These are phyloP conservation scores for Orbilia oligospora DNA, from an alignment of 2,329 filamentous ascomycete genomes.

Conservation along the genomic window DNA sequence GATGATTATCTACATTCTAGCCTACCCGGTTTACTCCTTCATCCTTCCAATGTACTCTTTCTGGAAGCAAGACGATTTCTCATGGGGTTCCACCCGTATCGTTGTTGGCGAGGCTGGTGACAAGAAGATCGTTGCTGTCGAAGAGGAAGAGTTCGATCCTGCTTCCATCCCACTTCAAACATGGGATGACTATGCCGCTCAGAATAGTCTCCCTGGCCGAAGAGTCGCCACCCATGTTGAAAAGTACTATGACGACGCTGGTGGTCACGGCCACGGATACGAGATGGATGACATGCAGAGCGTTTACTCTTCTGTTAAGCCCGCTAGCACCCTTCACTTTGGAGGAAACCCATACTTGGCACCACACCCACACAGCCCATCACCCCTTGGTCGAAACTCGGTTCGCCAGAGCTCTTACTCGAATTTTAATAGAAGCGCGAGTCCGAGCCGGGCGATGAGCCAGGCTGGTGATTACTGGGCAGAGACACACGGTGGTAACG, in stretches of 20 bases:
- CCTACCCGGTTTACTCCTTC: slow-evolving; percentile 94
- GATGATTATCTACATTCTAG: slow-evolving; percentile 99
- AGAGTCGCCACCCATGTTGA: slow-evolving; percentile 78
- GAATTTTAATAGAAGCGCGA: slow-evolving; percentile 60
- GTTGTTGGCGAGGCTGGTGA: slow-evolving; percentile 94
- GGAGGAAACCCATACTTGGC: slow-evolving; percentile 80
- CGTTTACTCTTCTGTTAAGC: slow-evolving; percentile 91
- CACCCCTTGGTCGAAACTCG: slow-evolving; percentile 72
- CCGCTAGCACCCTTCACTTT: slow-evolving; percentile 83
- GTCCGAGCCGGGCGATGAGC: slow-evolving; percentile 72
- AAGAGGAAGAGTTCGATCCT: slow-evolving; percentile 90
- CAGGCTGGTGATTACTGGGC: slow-evolving; percentile 67
- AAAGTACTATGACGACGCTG: slow-evolving; percentile 80
- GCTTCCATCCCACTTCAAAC: slow-evolving; percentile 92
- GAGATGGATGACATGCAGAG: slow-evolving; percentile 99
- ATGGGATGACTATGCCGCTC: slow-evolving; percentile 94
- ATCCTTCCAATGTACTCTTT: slow-evolving; percentile 95
- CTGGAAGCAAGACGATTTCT: slow-evolving; percentile 99
- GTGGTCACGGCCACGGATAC: slow-evolving; percentile 69
- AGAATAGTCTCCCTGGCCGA: slow-evolving; percentile 90
- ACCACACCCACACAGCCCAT: slow-evolving; percentile 78
- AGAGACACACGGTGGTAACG: slow-evolving; percentile 61
- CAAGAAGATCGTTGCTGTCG: slow-evolving; percentile 88
- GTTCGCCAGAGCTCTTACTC: slow-evolving; percentile 66
- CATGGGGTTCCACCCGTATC: slow-evolving; percentile 98